phyloP scores from a whole-genome alignment of 2,329 filamentous ascomycete species.

The Pseudocercospora fuligena region DNA sequence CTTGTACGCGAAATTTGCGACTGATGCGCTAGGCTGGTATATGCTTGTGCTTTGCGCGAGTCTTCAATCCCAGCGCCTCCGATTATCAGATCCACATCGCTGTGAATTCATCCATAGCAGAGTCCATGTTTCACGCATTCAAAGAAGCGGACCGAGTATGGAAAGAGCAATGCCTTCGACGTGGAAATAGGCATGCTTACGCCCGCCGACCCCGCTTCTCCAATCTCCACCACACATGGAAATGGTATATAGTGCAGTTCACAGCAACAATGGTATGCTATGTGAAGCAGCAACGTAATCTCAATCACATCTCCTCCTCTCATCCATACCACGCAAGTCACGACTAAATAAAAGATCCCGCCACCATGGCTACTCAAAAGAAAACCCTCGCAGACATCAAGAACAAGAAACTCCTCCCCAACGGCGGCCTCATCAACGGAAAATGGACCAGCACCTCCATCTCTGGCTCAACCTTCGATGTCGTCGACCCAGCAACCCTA shows the following conservation, averaged over 20 bases:
- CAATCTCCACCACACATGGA: neutral
- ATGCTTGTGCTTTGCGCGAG: neutral
- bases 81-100: neutral
- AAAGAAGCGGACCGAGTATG: neutral
- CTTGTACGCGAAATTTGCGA: neutral
- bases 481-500: conserved; percentile 32
- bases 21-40: neutral
- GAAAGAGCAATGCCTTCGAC: neutral
- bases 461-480: conserved; percentile 33
- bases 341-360: neutral
- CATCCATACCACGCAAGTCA: neutral
- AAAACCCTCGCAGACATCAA: conserved; percentile 25
- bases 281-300: neutral
- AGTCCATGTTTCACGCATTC: neutral
- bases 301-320: neutral
- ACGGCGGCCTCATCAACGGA: conserved; percentile 33
- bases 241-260: conserved; percentile 1
- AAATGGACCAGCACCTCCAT: conserved; percentile 51
- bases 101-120: neutral
- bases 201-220: conserved; percentile 10
- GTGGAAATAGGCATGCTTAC: conserved; percentile 1
- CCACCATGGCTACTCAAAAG: conserved; percentile 20
- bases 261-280: neutral
- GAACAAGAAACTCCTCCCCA: conserved; percentile 29
- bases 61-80: neutral